phyloP scores from a whole-genome alignment of 2,329 filamentous ascomycete genomes.

The Fusarium oligoseptatum region DNA sequence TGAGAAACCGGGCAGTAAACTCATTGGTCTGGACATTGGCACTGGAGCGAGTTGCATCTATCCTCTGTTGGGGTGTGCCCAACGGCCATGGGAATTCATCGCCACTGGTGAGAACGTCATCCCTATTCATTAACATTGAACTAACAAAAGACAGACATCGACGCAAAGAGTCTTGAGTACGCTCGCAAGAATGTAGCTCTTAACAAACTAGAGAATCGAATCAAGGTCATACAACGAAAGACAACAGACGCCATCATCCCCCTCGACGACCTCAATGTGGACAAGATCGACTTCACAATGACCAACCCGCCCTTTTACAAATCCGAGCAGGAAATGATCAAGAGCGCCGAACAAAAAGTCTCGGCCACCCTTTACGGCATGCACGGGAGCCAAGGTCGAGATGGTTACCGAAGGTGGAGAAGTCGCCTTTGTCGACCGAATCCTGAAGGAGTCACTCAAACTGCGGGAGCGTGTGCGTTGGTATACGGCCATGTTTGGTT shows the following conservation, averaged over 20 bases:
- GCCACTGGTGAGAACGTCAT: constrained; percentile 64
- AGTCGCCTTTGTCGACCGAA: constrained; percentile 77
- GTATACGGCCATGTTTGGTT: constrained; percentile 94
- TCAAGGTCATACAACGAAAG: constrained; percentile 71
- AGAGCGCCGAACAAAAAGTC: constrained; percentile 75
- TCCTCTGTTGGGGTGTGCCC: constrained; percentile 80
- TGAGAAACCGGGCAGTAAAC: constrained; percentile 59
- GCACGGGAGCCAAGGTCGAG: constrained; percentile 83
- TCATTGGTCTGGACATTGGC: constrained; percentile 85
- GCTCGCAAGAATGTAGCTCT: constrained; percentile 75
- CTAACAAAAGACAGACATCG: constrained; percentile 71
- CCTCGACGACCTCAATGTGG: constrained; percentile 64
- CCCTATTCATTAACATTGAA: not conserved
- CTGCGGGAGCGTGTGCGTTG: constrained; percentile 77
- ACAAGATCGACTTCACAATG: constrained; percentile 83
- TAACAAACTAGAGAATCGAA: constrained; percentile 75
- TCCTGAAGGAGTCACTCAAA: constrained; percentile 76
- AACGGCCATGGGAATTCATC: constrained; percentile 80
- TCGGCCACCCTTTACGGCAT: constrained; percentile 76
- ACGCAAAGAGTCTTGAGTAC: constrained; percentile 74
- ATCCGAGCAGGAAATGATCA: constrained; percentile 76
- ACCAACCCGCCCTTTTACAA: constrained; percentile 95
- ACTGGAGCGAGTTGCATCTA: constrained; percentile 95
- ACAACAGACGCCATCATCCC: constrained; percentile 72
- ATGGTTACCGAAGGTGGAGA: constrained; percentile 90